Evolutionary conservation across 257 asterid genomes (phyloP), one percentile per base, ranked within the genome.

Genomic region (Ophiorrhiza pumila): DNA sequence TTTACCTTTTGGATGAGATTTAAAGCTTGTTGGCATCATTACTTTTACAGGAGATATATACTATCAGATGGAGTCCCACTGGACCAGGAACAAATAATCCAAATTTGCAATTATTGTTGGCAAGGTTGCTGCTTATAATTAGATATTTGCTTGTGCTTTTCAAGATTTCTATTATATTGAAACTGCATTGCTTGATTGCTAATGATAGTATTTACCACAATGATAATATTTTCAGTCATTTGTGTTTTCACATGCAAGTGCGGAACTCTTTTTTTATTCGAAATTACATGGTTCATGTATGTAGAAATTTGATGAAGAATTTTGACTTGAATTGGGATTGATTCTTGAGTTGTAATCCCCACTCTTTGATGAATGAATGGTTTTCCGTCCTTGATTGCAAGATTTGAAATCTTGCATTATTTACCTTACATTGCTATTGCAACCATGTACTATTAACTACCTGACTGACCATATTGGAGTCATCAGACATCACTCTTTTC

Each of bases 11-110:
- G 57, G 20, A 20, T 52, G 14, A 12, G 12, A 11, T 45, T 35
- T 56, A 46, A 12, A 47, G 17, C 61, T 22, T 41, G n/a, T 35
- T 72, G 53, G 34, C 45, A 18, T 68, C 71, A n/a, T 49, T 29
- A 42, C 43, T 68, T 34, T 55, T 69, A 37, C 71, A 78, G 85
- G 80, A 71, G 78, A 75, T 81, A 74, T 74, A 78, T 63, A 71
- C 76, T 47, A 70, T 81, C 45, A 67, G 82, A 66, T 81, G 85
- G 85, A 77, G 85, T 53, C 85, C 85, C 55, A 74, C 76, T 39
- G 78, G 82, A 66, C 82, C 85, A 37, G 77, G 71, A 50, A 69
- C 81, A 57, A 69, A 59, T 65, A 74, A 73, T 68, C 77, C 80
- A 58, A 78, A 81, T 71, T 63, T 32, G 61, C 65, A 60, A 27